A percentile compares a stretch with the other conserved stretches of the same genome.
These are phyloP conservation scores for Thermothielavioides terrestris DNA, from an alignment of 495 filamentous ascomycete genomes.

Conservation along the genomic window DNA sequence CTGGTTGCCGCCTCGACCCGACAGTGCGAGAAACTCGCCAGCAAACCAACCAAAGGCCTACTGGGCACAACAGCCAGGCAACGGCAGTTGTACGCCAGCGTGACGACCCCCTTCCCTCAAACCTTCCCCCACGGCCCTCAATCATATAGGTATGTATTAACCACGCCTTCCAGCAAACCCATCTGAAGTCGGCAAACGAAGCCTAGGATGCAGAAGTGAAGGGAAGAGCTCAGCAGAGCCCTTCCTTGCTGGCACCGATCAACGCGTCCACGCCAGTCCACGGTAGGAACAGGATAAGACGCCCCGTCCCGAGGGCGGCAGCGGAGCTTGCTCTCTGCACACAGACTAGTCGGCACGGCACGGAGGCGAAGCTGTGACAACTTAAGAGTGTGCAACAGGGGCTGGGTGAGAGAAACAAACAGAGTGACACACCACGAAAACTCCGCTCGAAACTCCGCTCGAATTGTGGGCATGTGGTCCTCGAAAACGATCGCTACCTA, in stretches of 20 bases:
- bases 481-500: not conserved
- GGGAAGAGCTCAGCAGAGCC: constrained; percentile 11
- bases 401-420: not conserved
- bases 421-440: too few species aligned
- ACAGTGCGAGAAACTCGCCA: too few species aligned
- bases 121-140: not conserved
- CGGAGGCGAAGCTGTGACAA: constrained; percentile 66
- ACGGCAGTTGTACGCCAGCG: too few species aligned
- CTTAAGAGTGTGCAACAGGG: constrained; percentile 78
- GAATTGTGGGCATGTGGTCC: too few species aligned
- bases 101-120: too few species aligned
- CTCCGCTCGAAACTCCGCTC: too few species aligned
- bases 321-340: constrained; percentile 68
- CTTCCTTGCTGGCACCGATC: constrained; percentile 9
- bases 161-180: constrained; percentile 13
- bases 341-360: constrained; percentile 89
- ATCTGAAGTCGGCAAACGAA: not conserved
- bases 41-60: too few species aligned
- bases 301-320: constrained; percentile 28
- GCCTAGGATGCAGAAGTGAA: constrained; percentile 12
- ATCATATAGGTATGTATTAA: constrained; percentile 19
- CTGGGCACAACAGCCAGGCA: too few species aligned
- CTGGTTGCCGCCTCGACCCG: too few species aligned
- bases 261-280: constrained; percentile 16
- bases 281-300: constrained; percentile 34